Evolutionary conservation across 345 rosid genomes (phyloP).

Genomic region (Rhizophora mangle): DNA sequence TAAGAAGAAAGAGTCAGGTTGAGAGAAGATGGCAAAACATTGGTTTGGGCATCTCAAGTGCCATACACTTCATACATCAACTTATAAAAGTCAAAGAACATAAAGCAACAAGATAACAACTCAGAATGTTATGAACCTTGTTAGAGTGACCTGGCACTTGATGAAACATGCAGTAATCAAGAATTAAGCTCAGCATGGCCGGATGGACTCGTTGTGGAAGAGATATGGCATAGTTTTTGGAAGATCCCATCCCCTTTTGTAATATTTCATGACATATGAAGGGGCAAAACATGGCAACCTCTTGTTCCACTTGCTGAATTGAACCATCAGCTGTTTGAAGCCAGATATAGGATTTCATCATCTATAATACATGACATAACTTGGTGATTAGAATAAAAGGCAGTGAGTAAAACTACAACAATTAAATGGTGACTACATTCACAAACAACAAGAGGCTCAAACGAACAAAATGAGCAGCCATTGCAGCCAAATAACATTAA

Average conservation of each 20-base stretch:
- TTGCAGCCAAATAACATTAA: no score
- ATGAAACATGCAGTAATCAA: constrained; percentile 93
- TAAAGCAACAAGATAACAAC: background rate
- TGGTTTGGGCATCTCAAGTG: background rate
- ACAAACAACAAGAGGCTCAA: no score
- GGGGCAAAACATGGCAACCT: constrained; percentile 36
- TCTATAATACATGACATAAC: constrained; percentile 8
- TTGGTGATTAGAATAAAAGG: background rate
- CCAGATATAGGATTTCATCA: constrained; percentile 33
- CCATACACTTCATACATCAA: background rate
- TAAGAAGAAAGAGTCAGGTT: background rate
- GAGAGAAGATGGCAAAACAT: background rate
- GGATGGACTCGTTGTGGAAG: constrained; percentile 84
- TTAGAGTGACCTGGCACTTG: constrained; percentile 79
- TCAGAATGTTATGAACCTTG: constrained; percentile 40
- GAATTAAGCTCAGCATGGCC: constrained; percentile 66
- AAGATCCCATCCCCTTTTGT: constrained; percentile 69
- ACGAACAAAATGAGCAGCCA: no score
- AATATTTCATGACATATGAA: constrained; percentile 26
- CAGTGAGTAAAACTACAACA: background rate
- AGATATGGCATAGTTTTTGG: constrained; percentile 70
- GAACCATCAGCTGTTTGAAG: constrained; percentile 29
- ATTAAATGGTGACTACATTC: background rate
- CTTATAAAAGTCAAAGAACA: background rate
- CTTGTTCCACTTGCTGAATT: constrained; percentile 33